Evolutionary conservation across 441 rosid genomes (phyloP).

Genomic region (Caryocar brasiliense): DNA sequence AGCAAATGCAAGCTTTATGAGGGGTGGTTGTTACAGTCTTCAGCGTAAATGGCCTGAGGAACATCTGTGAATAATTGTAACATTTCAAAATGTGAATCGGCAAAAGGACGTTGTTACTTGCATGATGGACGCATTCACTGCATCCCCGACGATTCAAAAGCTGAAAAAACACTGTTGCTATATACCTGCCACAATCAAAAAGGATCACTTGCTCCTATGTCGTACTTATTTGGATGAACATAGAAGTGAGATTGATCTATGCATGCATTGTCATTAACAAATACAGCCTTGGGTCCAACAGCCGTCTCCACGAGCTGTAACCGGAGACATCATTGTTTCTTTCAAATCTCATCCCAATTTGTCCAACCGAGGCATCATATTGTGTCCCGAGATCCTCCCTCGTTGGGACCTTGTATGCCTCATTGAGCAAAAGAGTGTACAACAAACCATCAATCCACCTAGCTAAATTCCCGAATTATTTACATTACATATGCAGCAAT

Average conservation of each 20-base stretch:
- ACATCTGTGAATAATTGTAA: too few species aligned
- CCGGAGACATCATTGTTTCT: conserved; percentile 12
- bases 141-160: conserved; percentile 33
- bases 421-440: conserved; percentile 37
- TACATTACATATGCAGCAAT: too few species aligned
- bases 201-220: too few species aligned
- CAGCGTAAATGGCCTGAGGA: too few species aligned
- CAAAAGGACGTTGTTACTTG: too few species aligned
- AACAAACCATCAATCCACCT: too few species aligned
- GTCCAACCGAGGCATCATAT: conserved; percentile 38
- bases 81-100: too few species aligned
- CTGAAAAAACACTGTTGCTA: background rate
- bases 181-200: background rate
- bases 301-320: conserved; percentile 53
- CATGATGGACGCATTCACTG: conserved; percentile 52
- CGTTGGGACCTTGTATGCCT: conserved; percentile 47
- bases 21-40: too few species aligned
- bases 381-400: conserved; percentile 34
- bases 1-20: conserved; percentile 66
- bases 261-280: conserved; percentile 55
- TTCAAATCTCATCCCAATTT: conserved; percentile 11
- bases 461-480: too few species aligned
- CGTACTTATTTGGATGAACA: too few species aligned
- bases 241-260: conserved; percentile 23
- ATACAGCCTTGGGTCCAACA: conserved; percentile 42